Percentiles rank a stretch among this genome's conserved stretches.
Evolutionary conservation across 2,329 filamentous ascomycete genomes (phyloP).

Genomic region (Penicillium aurantiogriseum): DNA sequence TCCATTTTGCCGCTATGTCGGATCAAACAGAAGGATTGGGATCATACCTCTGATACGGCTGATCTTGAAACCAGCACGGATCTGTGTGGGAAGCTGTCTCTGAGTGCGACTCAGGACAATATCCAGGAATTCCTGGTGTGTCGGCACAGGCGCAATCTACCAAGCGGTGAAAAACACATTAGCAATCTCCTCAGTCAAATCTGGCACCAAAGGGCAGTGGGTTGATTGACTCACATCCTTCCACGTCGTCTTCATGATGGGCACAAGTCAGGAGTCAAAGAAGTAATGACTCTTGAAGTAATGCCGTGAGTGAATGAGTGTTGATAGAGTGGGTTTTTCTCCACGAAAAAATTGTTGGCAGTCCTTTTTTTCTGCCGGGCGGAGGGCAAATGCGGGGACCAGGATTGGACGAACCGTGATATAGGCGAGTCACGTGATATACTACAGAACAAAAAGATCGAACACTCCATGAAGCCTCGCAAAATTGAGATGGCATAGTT

Average conservation of each 20-base stretch:
- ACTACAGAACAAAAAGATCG: not conserved
- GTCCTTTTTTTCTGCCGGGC: slow-evolving; percentile 28
- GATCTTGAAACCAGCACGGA: slow-evolving; percentile 93
- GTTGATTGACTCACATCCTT: slow-evolving; percentile 49
- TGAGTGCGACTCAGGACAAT: slow-evolving; percentile 94
- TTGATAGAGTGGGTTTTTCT: slow-evolving; percentile 24
- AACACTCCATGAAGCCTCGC: not conserved
- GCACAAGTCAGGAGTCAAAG: slow-evolving; percentile 28
- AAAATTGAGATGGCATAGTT: not conserved
- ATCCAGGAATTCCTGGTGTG: slow-evolving; percentile 92
- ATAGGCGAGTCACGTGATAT: slow-evolving; percentile 19
- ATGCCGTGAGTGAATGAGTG: slow-evolving; percentile 22
- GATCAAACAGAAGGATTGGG: not conserved
- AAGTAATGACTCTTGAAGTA: slow-evolving; percentile 27
- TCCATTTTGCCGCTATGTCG: not conserved
- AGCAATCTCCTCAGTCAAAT: slow-evolving; percentile 21
- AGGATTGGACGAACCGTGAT: slow-evolving; percentile 18
- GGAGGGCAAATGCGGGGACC: slow-evolving; percentile 20
- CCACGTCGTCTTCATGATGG: slow-evolving; percentile 60
- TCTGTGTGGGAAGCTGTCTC: slow-evolving; percentile 89
- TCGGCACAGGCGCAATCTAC: slow-evolving; percentile 79
- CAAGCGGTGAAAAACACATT: slow-evolving; percentile 40
- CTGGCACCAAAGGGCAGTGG: not conserved
- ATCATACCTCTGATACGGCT: slow-evolving; percentile 71
- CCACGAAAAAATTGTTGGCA: slow-evolving; percentile 29